Base-by-base conservation (phyloP, 371 early-diverging fungal genomes). In the Gilbertella persicaria region DNA sequence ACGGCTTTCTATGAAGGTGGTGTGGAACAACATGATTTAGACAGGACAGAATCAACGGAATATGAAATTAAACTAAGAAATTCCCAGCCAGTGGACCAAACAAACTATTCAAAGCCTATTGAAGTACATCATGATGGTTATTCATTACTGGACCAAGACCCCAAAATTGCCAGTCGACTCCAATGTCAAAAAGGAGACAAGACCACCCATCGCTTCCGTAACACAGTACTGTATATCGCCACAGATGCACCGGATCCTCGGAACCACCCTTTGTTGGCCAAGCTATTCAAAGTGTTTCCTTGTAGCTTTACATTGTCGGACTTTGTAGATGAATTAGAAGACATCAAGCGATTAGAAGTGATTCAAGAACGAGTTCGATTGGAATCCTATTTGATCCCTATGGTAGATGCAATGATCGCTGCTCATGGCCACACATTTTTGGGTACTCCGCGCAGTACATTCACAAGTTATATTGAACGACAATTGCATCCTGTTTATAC, bases 321-420 rank as follows among this genome's bases (percentile, higher is more conserved):
- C 61, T 85, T 85, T 61, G 17, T 45, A n/a, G 58, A 72, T 13
- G 77, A 72, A 29, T 41, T 85, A 20, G 60, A 44, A 1, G 76
- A 76, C 24, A 53, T 85, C 25, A 67, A 67, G 37, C 57, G 57
- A 14, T 55, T 80, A 29, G 60, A 77, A 47, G 83, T 81, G 13
- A 65, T 62, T 1, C 62, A 61, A 26, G 83, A 85, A 40, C 67
- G 72, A n/a, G 77, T 82, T 3, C 65, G 69, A 13, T 54, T 85
- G 33, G 71, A 73, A 44, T 68, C 73, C n/a, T 80, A 82, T 39
- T 46, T 85, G 33, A 82, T 85, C 25, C 85, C 85, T 3, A 80
- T 85, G 80, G 68, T 85, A 13, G 85, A 85, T 50, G 82, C 84
- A 16, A 79, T 85, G 50, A 80, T 82, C 30, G 73, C 85, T 13